These are phyloP conservation scores for Porphyrellus sp. DNA, from an alignment of 1,284 basidiomycete genomes.

Conservation along the genomic window DNA sequence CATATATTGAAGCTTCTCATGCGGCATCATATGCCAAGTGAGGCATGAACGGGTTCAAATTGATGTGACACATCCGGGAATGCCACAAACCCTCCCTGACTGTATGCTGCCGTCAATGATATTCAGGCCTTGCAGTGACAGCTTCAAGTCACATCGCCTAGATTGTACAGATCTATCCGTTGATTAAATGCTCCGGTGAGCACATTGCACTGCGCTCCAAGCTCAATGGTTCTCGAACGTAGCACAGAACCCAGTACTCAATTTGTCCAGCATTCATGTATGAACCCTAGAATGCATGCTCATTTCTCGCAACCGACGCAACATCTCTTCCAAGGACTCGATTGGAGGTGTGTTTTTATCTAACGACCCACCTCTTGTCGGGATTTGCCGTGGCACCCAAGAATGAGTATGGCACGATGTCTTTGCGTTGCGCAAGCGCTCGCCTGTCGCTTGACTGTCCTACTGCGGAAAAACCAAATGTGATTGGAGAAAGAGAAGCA, in stretches of 20 bases:
- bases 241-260: neutral
- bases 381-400: too few relatives aligned
- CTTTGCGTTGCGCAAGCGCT: neutral
- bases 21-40: slow-evolving; percentile 7
- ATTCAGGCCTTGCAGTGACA: neutral
- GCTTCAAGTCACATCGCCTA: slow-evolving; percentile 11
- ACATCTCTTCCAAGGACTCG: neutral
- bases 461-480: neutral
- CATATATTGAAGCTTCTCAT: slow-evolving; percentile 13
- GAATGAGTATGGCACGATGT: neutral
- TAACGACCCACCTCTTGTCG: neutral
- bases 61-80: slow-evolving; percentile 8
- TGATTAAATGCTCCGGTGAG: slow-evolving; percentile 4
- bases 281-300: neutral
- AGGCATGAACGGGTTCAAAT: slow-evolving; percentile 4
- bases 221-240: neutral
- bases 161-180: slow-evolving; percentile 21
- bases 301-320: slow-evolving; percentile 1
- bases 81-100: slow-evolving; percentile 16
- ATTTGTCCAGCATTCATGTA: neutral
- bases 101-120: slow-evolving; percentile 14
- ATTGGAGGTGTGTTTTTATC: neutral
- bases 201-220: slow-evolving; percentile 10
- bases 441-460: neutral
- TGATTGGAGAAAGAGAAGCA: slow-evolving; percentile 4